These are phyloP conservation scores for Aspergillus ibericus DNA, from an alignment of 2,329 filamentous ascomycete genomes.

Conservation along the genomic window DNA sequence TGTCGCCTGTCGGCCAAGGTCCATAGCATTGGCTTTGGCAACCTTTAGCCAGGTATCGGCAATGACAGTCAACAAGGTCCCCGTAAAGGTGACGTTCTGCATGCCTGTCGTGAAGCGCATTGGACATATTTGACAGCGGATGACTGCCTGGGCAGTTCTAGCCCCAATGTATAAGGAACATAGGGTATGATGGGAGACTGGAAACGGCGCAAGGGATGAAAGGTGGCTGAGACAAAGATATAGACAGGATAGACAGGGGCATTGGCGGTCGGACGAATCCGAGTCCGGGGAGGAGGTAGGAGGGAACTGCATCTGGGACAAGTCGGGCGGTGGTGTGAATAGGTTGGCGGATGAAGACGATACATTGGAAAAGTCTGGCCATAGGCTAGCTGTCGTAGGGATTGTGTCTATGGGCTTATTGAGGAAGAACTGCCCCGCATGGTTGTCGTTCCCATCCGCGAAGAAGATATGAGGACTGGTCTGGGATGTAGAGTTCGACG, in stretches of 20 bases:
- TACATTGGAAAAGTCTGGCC: slow-evolving; percentile 45
- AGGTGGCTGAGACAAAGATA: slow-evolving; percentile 47
- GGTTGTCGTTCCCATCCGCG: slow-evolving; percentile 26
- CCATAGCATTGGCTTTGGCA: slow-evolving; percentile 35
- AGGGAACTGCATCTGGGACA: slow-evolving; percentile 5
- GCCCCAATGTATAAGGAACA: slow-evolving; percentile 46
- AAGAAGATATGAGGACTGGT: slow-evolving; percentile 21
- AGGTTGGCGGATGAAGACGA: slow-evolving; percentile 21
- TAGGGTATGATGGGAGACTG: slow-evolving; percentile 44
- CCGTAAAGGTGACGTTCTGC: slow-evolving; percentile 50
- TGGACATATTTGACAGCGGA: slow-evolving; percentile 46
- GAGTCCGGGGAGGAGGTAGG: slow-evolving; percentile 25
- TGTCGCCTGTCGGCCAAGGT: slow-evolving; percentile 39
- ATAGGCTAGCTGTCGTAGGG: slow-evolving; percentile 33
- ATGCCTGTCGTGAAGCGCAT: slow-evolving; percentile 42
- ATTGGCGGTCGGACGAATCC: slow-evolving; percentile 28
- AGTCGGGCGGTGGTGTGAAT: neutral
- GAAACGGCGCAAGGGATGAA: slow-evolving; percentile 44
- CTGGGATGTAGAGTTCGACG: slow-evolving; percentile 6
- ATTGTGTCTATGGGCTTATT: slow-evolving; percentile 26
- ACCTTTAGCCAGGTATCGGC: slow-evolving; percentile 47
- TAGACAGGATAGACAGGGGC: slow-evolving; percentile 43
- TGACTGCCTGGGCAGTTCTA: slow-evolving; percentile 41
- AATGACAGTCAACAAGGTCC: slow-evolving; percentile 46
- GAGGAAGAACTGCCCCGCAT: slow-evolving; percentile 25